These are phyloP conservation scores for Coniella vitis DNA, from an alignment of 2,329 filamentous ascomycete species.

Conservation along the genomic window DNA sequence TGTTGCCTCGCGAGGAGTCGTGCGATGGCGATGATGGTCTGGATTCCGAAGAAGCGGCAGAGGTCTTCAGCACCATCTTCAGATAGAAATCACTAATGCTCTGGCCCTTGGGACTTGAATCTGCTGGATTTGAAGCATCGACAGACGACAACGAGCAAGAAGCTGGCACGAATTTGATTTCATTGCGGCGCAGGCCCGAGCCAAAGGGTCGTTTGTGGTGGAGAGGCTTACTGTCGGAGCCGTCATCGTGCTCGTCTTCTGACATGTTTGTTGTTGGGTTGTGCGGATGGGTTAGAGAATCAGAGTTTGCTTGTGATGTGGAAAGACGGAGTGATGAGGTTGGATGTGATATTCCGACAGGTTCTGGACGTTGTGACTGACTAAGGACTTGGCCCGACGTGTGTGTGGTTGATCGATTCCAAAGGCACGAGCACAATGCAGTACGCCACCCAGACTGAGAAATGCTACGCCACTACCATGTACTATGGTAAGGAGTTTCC, in stretches of 20 bases:
- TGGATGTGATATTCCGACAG: too few species aligned
- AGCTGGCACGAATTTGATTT: slow-evolving; percentile 52
- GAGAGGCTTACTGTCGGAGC: slow-evolving; percentile 43
- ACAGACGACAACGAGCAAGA: slow-evolving; percentile 27
- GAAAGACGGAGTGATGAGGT: too few species aligned
- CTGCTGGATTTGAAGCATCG: slow-evolving; percentile 18
- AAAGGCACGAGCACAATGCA: too few species aligned
- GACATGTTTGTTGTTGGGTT: slow-evolving; percentile 1
- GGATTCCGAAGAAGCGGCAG: slow-evolving; percentile 14
- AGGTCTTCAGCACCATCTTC: slow-evolving; percentile 52
- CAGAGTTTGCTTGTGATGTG: too few species aligned
- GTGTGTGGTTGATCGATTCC: too few species aligned
- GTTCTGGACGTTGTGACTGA: too few species aligned
- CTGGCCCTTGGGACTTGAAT: slow-evolving; percentile 16
- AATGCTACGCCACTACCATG: slow-evolving; percentile 1
- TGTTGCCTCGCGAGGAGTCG: too few species aligned
- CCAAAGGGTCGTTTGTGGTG: slow-evolving; percentile 50
- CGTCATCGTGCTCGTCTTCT: slow-evolving; percentile 22
- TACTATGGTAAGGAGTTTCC: too few species aligned
- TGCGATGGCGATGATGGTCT: too few species aligned
- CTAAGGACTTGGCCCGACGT: too few species aligned
- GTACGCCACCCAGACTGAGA: background rate
- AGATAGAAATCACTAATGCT: slow-evolving; percentile 56
- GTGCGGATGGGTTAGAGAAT: too few species aligned
- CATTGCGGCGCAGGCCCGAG: slow-evolving; percentile 46